Conservation (phyloP, 768 basidiomycete genomes). For the Phaeotremella fagi region DNA sequence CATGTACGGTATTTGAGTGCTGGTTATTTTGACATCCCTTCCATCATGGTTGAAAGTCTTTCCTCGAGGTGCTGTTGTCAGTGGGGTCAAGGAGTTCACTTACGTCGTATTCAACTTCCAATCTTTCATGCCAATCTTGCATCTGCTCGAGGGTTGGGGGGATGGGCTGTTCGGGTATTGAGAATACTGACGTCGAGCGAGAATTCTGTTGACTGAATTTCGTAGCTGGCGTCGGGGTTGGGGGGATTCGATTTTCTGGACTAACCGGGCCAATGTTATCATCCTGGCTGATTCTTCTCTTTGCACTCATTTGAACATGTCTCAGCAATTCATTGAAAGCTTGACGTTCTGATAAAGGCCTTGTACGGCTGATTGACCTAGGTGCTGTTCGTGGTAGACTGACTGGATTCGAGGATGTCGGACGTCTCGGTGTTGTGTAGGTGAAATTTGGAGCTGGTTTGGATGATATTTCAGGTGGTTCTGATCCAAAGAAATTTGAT, state of each 20-base stretch:
- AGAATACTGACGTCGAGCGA: not conserved
- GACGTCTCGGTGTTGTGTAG: constrained; percentile 9
- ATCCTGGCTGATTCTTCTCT: not conserved
- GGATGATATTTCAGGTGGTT: not conserved
- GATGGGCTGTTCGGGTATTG: no score
- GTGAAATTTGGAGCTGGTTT: not conserved
- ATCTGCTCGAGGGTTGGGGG: no score
- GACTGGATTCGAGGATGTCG: not conserved
- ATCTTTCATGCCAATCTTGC: not conserved
- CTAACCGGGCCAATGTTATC: not conserved
- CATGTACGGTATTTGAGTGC: not conserved
- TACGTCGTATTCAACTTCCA: not conserved
- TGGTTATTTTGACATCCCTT: not conserved
- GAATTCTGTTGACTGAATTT: not conserved
- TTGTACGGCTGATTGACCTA: constrained; percentile 5
- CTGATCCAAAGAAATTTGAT: not conserved
- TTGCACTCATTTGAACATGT: not conserved
- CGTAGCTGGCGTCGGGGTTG: not conserved
- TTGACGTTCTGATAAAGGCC: constrained; percentile 7
- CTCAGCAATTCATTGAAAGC: constrained; percentile 8
- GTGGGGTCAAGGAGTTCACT: not conserved
- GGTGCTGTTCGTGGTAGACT: not conserved
- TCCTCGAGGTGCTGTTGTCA: not conserved
- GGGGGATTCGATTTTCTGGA: not conserved
- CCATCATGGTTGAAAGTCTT: not conserved